A percentile compares a stretch with the other conserved stretches of the same genome.
Evolutionary conservation across 2,329 filamentous ascomycete genomes (phyloP).

Genomic region (Penicillium crustosum): DNA sequence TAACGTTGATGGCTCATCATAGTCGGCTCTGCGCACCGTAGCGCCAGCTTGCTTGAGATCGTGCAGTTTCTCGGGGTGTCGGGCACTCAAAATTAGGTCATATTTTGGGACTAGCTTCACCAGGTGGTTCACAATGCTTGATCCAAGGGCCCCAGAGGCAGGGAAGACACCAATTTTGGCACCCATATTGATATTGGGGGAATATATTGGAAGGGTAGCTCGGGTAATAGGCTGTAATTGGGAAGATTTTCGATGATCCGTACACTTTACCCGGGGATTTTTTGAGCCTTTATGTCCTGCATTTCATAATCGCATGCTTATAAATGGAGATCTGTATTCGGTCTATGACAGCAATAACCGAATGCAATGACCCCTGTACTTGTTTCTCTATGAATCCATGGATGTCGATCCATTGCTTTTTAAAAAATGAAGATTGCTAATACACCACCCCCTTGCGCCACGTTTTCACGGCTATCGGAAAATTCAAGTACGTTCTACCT

Average conservation of each 20-base stretch:
- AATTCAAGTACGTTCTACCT: neutral
- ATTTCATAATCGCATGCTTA: neutral
- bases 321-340: neutral
- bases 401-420: neutral
- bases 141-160: conserved; percentile 54
- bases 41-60: conserved; percentile 21
- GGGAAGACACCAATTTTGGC: conserved; percentile 44
- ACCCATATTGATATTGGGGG: conserved; percentile 13
- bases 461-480: neutral
- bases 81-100: conserved; percentile 51
- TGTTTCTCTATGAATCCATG: neutral
- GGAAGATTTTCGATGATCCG: neutral
- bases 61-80: conserved; percentile 30
- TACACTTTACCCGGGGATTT: neutral
- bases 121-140: conserved; percentile 53
- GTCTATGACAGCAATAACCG: neutral
- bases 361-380: neutral
- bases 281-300: neutral
- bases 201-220: neutral
- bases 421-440: neutral
- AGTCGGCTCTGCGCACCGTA: conserved; percentile 47
- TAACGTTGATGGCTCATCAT: conserved; percentile 50
- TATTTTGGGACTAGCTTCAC: conserved; percentile 45
- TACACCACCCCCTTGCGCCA: neutral
- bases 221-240: neutral